Evolutionary conservation across 2,329 filamentous ascomycete genomes (phyloP).

Genomic region (Diaporthe longicolla): DNA sequence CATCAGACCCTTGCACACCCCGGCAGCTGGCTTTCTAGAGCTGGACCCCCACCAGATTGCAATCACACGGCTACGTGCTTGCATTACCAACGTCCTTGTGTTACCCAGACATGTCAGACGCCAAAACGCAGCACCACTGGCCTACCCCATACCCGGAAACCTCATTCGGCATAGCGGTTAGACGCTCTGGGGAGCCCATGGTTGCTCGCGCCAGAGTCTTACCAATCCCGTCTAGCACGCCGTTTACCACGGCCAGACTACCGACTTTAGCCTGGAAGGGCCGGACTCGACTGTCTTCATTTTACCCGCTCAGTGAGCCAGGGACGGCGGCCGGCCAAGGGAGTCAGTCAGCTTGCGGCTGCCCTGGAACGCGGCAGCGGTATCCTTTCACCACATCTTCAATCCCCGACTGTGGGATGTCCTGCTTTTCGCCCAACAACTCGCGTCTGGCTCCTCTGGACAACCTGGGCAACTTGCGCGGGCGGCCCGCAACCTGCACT

Average conservation of each 20-base stretch:
- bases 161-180: slow-evolving; percentile 27
- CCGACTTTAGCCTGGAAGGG: slow-evolving; percentile 60
- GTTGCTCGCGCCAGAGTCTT: slow-evolving; percentile 22
- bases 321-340: slow-evolving; percentile 1
- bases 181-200: slow-evolving; percentile 35
- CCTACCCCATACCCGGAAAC: slow-evolving; percentile 17
- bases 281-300: slow-evolving; percentile 53
- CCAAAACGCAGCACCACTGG: slow-evolving; percentile 30
- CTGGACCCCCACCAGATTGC: slow-evolving; percentile 40
- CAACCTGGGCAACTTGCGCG: too few relatives aligned
- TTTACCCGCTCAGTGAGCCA: slow-evolving; percentile 49
- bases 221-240: slow-evolving; percentile 47
- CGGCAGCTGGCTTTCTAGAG: slow-evolving; percentile 29
- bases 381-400: slow-evolving; percentile 19
- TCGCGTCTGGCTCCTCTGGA: slow-evolving; percentile 1
- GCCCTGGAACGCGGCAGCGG: slow-evolving; percentile 31
- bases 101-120: slow-evolving; percentile 33
- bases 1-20: slow-evolving; percentile 13
- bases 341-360: slow-evolving; percentile 20
- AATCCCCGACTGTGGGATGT: background rate
- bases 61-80: slow-evolving; percentile 38
- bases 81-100: slow-evolving; percentile 25
- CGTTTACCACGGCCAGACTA: slow-evolving; percentile 35
- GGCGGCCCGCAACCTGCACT: slow-evolving; percentile 16
- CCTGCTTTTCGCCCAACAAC: background rate